These are phyloP conservation scores for Fusarium sp. DNA, from an alignment of 2,329 filamentous ascomycete genomes.

Conservation along the genomic window DNA sequence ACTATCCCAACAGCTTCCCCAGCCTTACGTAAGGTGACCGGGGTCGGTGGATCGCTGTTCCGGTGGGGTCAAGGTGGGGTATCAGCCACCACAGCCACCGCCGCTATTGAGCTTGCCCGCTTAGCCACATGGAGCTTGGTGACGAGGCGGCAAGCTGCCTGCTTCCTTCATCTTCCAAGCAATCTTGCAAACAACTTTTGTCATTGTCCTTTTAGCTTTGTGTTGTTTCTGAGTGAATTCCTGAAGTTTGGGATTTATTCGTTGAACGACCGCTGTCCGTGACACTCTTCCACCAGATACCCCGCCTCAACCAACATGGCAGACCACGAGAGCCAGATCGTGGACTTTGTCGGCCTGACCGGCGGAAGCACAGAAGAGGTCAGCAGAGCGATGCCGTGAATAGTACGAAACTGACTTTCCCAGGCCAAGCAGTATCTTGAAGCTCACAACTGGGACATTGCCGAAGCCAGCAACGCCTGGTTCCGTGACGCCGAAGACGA, in stretches of 20 bases:
- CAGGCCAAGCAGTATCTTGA: slow-evolving; percentile 77
- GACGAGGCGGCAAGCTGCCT: slow-evolving; percentile 47
- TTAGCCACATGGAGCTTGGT: slow-evolving; percentile 41
- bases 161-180: slow-evolving; percentile 21
- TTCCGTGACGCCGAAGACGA: slow-evolving; percentile 66
- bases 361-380: slow-evolving; percentile 41
- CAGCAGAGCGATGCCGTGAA: no score
- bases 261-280: background rate
- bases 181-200: background rate
- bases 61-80: slow-evolving; percentile 45
- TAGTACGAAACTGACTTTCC: background rate
- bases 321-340: slow-evolving; percentile 45
- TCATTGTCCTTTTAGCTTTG: background rate
- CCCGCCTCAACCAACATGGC: slow-evolving; percentile 47
- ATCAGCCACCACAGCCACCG: slow-evolving; percentile 40
- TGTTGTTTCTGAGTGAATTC: background rate
- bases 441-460: slow-evolving; percentile 74
- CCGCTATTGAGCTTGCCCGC: slow-evolving; percentile 4
- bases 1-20: slow-evolving; percentile 36
- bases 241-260: background rate
- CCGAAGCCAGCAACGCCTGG: slow-evolving; percentile 71
- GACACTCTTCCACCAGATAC: slow-evolving; percentile 17
- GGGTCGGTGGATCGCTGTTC: slow-evolving; percentile 47
- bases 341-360: slow-evolving; percentile 46
- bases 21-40: slow-evolving; percentile 42